Percentiles rank a stretch among this genome's conserved stretches.
phyloP scores from a whole-genome alignment of 2,329 filamentous ascomycete species.

The Aspergillus aculeatinus region DNA sequence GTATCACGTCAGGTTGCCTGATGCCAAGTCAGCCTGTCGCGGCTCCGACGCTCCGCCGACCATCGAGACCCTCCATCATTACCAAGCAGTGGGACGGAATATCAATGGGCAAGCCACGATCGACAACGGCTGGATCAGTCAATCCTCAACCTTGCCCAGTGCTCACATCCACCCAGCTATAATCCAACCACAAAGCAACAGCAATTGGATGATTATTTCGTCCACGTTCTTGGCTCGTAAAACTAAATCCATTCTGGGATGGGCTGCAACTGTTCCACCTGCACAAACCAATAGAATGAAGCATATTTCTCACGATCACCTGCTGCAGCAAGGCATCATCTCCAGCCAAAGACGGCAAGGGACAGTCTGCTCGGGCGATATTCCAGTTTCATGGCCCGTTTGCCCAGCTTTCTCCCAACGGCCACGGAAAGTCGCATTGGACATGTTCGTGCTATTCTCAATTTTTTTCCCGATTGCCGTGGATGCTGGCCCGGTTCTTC shows the following conservation, averaged over 20 bases:
- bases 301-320: not conserved
- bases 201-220: not conserved
- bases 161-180: not conserved
- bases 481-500: not conserved
- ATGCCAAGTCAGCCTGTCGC: not conserved
- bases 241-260: not conserved
- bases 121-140: not conserved
- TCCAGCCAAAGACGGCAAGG: not conserved
- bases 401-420: not conserved
- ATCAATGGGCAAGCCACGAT: not conserved
- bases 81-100: not conserved
- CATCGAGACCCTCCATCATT: not conserved
- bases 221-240: not conserved
- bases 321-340: not conserved
- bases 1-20: not conserved
- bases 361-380: not conserved
- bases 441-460: not conserved
- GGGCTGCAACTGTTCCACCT: not conserved
- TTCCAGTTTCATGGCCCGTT: not conserved
- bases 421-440: not conserved
- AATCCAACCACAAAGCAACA: too few species aligned
- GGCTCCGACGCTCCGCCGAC: not conserved
- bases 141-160: not conserved
- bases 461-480: not conserved
- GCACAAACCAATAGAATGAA: not conserved